Base-by-base conservation (phyloP, 1,284 basidiomycete genomes). In the Ceraceosorus bombacis region DNA sequence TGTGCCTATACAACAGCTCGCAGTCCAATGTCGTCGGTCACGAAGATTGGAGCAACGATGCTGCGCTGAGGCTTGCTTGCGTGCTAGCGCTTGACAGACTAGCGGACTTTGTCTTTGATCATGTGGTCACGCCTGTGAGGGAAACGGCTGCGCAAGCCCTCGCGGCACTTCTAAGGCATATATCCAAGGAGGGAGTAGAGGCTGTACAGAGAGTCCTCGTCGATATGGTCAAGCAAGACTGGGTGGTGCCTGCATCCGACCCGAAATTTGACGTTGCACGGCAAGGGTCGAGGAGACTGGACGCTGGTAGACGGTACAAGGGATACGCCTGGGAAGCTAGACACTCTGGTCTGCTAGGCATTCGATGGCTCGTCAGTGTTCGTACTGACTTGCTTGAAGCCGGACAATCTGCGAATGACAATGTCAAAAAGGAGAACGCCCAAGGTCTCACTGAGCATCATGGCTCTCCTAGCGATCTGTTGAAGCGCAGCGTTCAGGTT, bases 351-450 rank as follows among this genome's bases (percentile, higher is more conserved):
- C 80, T 99, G 57, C 83, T 98, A 4, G 95, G 95, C 0, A 85
- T 99, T 78, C 96, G 95, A 80, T 98, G 98, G 78, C 90, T 97
- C 78, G 92, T 98, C 39, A 92, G 93, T 9, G 92, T 97, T 36
- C 82, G 92, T 68, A 84, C 82, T 57, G 91, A 95, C 75, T 79
- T 95, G 40, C 85, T 97, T 46, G 10, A 46, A 46, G 43, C 43
- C 10, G 15, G 9, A 15, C 43, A 46, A 46, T 46, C 10, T 46
- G 2, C 1, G 43, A 46, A 10, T 27, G 27, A 27, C 27, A 27
- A 27, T 27, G 27, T 3, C 27, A 27, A 27, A 3, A 27, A 27
- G 27, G 27, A 27, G 27, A 27, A 27, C 27, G 27, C 2, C 27
- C 27, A 1, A 27, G 27, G 27, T 27, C 27, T 27, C 27, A 27